Evolutionary conservation across 345 rosid species (phyloP).

Genomic region (Isatis tinctoria): DNA sequence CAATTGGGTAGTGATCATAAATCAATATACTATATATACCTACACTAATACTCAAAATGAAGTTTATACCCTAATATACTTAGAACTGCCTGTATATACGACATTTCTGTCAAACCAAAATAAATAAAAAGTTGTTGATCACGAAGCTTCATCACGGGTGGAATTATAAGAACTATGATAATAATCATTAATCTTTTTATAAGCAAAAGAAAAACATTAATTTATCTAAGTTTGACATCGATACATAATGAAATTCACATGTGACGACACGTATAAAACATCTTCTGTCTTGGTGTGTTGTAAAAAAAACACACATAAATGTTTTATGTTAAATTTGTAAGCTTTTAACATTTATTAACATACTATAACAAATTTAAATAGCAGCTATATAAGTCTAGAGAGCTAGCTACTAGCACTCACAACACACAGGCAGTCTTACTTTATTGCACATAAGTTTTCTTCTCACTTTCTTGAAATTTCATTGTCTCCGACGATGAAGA

Average conservation of each 20-base stretch:
- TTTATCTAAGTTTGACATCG: slow-evolving; percentile 3
- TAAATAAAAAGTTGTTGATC: slow-evolving; percentile 8
- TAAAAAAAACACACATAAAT: background rate
- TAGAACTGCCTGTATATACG: background rate
- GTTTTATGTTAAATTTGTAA: background rate
- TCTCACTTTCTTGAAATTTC: background rate
- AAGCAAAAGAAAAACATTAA: background rate
- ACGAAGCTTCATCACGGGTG: slow-evolving; percentile 33
- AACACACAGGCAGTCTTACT: background rate
- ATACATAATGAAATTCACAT: background rate
- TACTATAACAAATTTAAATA: background rate
- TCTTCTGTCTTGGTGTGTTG: background rate
- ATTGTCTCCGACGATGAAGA: slow-evolving; percentile 29
- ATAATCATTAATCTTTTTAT: background rate
- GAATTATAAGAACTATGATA: background rate
- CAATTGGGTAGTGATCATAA: background rate
- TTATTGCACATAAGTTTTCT: background rate
- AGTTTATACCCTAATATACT: background rate
- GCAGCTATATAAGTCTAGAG: slow-evolving; percentile 13
- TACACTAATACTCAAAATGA: background rate
- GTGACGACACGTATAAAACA: slow-evolving; percentile 22
- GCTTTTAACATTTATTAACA: slow-evolving; percentile 10
- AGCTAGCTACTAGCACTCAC: slow-evolving; percentile 6
- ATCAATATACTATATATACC: background rate
- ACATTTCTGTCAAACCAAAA: background rate